phyloP scores from a whole-genome alignment of 2,329 filamentous ascomycete species.

The Knoxdaviesia proteae region DNA sequence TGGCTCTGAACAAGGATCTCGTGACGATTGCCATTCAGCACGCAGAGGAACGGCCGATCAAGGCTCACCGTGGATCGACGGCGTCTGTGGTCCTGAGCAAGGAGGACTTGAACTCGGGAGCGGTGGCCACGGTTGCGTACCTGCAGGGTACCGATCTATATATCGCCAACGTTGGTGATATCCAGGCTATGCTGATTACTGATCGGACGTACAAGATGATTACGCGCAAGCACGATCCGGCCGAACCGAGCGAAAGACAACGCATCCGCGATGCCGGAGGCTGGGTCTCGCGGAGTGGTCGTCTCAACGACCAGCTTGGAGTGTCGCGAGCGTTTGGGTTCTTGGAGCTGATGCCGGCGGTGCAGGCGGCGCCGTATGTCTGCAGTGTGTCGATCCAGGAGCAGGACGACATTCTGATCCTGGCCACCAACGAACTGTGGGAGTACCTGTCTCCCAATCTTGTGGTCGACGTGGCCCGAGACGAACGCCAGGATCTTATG shows the following conservation, averaged over 20 bases:
- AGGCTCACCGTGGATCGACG: slow-evolving; percentile 49
- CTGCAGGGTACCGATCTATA: slow-evolving; percentile 77
- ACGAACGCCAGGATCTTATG: slow-evolving; percentile 81
- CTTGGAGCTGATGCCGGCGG: slow-evolving; percentile 74
- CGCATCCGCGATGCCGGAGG: slow-evolving; percentile 88
- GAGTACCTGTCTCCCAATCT: slow-evolving; percentile 80
- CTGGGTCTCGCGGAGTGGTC: slow-evolving; percentile 86
- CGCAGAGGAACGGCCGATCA: slow-evolving; percentile 48
- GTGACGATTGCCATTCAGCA: slow-evolving; percentile 67
- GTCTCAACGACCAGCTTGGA: slow-evolving; percentile 74
- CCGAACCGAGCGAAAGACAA: slow-evolving; percentile 62
- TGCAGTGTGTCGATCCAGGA: slow-evolving; percentile 60
- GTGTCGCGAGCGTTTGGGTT: slow-evolving; percentile 93
- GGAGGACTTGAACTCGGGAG: slow-evolving; percentile 76
- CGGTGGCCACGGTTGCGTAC: slow-evolving; percentile 81
- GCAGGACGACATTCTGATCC: slow-evolving; percentile 78
- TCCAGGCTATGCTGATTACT: slow-evolving; percentile 84
- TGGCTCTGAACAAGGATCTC: slow-evolving; percentile 83
- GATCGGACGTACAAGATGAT: slow-evolving; percentile 68
- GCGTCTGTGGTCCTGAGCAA: slow-evolving; percentile 62
- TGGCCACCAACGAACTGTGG: slow-evolving; percentile 88
- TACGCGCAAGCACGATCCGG: slow-evolving; percentile 83
- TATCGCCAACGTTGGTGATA: slow-evolving; percentile 88
- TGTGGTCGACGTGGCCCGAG: slow-evolving; percentile 75
- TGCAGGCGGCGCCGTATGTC: slow-evolving; percentile 79